phyloP scores from a whole-genome alignment of 2,329 filamentous ascomycete genomes.

The Orbilia quercus region DNA sequence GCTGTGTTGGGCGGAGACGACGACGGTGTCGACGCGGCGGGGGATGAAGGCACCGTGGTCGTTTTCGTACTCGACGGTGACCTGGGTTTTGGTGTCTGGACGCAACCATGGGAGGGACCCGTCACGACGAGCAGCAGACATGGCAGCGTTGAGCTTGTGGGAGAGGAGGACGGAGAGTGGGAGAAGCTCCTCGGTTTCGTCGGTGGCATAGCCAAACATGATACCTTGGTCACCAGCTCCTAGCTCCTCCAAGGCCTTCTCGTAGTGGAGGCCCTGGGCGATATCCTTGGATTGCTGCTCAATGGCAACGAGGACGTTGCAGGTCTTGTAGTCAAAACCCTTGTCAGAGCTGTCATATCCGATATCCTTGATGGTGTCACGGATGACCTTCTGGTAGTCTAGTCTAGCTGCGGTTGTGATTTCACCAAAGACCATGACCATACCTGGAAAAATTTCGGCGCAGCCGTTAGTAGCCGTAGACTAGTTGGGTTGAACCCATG shows the following conservation, averaged over 20 bases:
- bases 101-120: slow-evolving; percentile 92
- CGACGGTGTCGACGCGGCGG: slow-evolving; percentile 92
- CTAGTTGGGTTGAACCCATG: slow-evolving; percentile 43
- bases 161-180: slow-evolving; percentile 92
- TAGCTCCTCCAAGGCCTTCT: slow-evolving; percentile 95
- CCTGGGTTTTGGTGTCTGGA: slow-evolving; percentile 99
- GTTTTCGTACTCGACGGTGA: slow-evolving; percentile 98
- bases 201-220: slow-evolving; percentile 99
- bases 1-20: slow-evolving; percentile 94
- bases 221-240: slow-evolving; percentile 99
- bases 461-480: slow-evolving; percentile 32
- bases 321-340: slow-evolving; percentile 99
- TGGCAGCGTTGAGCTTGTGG: slow-evolving; percentile 96
- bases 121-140: slow-evolving; percentile 87
- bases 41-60: slow-evolving; percentile 94
- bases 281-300: slow-evolving; percentile 99
- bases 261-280: slow-evolving; percentile 98
- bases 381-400: slow-evolving; percentile 98
- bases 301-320: slow-evolving; percentile 97
- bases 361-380: slow-evolving; percentile 95
- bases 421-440: slow-evolving; percentile 99
- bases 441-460: slow-evolving; percentile 63
- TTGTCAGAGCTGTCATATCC: slow-evolving; percentile 97
- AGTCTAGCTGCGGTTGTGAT: slow-evolving; percentile 96
- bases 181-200: slow-evolving; percentile 97